Percentiles rank a stretch among this genome's conserved stretches.
These are phyloP conservation scores for Eimeria acervulina DNA, from an alignment of 169 alveolate genomes.

Conservation along the genomic window DNA sequence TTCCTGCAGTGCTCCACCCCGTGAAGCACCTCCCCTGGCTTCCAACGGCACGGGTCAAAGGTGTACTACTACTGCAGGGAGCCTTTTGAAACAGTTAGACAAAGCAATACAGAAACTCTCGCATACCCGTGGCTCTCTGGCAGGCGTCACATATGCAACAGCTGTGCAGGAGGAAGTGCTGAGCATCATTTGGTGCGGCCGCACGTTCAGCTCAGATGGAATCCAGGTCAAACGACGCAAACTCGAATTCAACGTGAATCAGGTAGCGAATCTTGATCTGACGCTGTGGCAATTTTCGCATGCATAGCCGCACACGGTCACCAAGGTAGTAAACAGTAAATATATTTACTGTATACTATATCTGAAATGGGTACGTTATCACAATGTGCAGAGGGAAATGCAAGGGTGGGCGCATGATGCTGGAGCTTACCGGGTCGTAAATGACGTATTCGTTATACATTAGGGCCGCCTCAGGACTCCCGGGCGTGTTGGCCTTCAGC, in stretches of 20 bases:
- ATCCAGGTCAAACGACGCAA: constrained; percentile 78
- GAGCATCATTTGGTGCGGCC: background rate
- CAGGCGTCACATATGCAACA: background rate
- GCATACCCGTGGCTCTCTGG: background rate
- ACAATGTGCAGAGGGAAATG: background rate
- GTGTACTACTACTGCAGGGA: background rate
- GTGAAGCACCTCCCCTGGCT: background rate
- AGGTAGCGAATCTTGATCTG: constrained; percentile 78
- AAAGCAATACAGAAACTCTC: background rate
- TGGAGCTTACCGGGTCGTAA: constrained; percentile 85
- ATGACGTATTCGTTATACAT: constrained; percentile 91
- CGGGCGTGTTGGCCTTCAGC: constrained; percentile 65
- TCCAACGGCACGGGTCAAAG: background rate
- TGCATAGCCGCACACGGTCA: background rate
- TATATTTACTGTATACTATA: background rate
- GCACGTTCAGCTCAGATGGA: background rate
- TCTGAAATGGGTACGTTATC: too few species aligned
- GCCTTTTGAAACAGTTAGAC: background rate
- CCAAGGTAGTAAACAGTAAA: background rate
- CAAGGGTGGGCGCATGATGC: background rate
- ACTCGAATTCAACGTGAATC: constrained; percentile 79
- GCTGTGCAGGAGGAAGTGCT: background rate
- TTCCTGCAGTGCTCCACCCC: background rate
- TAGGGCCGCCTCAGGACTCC: constrained; percentile 85
- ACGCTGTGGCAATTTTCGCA: constrained; percentile 44